These are phyloP conservation scores for Calonectria fujianensis DNA, from an alignment of 2,329 filamentous ascomycete genomes.

Conservation along the genomic window DNA sequence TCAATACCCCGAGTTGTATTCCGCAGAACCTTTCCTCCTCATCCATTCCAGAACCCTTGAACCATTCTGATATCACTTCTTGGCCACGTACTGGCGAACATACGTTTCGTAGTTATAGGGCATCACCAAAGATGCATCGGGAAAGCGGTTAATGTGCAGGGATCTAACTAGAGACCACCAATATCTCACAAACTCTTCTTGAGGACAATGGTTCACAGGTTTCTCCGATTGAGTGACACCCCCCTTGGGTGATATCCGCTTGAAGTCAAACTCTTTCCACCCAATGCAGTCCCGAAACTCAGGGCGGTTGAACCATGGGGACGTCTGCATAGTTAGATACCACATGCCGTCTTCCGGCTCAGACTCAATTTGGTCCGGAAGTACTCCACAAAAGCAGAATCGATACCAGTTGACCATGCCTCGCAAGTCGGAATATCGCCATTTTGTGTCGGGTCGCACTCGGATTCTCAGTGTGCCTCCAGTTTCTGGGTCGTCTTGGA, in stretches of 20 bases:
- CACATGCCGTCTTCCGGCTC: slow-evolving; percentile 53
- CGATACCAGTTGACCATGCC: slow-evolving; percentile 58
- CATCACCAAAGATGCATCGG: slow-evolving; percentile 45
- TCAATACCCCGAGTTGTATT: background rate
- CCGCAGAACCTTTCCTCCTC: background rate
- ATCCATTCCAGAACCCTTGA: background rate
- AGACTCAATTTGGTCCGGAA: slow-evolving; percentile 39
- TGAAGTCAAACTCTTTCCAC: slow-evolving; percentile 21
- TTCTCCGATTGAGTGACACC: background rate
- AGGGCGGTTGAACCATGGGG: slow-evolving; percentile 55
- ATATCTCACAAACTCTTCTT: slow-evolving; percentile 46
- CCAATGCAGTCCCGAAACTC: slow-evolving; percentile 47
- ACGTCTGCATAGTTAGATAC: slow-evolving; percentile 47
- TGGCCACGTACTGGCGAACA: slow-evolving; percentile 8
- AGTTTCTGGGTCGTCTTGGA: background rate
- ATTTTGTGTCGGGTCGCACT: slow-evolving; percentile 9
- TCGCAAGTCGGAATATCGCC: slow-evolving; percentile 52
- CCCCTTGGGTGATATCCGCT: slow-evolving; percentile 8
- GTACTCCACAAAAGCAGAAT: slow-evolving; percentile 46
- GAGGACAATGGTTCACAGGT: background rate
- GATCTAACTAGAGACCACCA: slow-evolving; percentile 50
- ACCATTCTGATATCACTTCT: slow-evolving; percentile 18
- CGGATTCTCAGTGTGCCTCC: background rate
- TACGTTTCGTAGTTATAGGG: slow-evolving; percentile 27
- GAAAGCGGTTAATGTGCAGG: slow-evolving; percentile 49